These are phyloP conservation scores for Magnaporthiopsis rhizophila DNA, from an alignment of 2,329 filamentous ascomycete species.

Conservation along the genomic window DNA sequence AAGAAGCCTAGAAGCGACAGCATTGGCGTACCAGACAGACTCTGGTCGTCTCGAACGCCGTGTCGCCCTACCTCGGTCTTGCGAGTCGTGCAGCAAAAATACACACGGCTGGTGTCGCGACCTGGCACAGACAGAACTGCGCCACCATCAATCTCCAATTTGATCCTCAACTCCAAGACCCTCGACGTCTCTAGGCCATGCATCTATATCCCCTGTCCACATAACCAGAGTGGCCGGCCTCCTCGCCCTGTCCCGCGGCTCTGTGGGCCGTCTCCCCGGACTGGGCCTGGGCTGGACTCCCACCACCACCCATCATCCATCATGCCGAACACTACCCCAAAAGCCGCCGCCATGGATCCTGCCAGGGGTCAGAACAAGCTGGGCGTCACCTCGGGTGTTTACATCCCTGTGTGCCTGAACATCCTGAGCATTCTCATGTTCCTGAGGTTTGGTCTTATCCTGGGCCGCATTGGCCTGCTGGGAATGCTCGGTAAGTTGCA, in stretches of 20 bases:
- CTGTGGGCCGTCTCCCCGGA: not conserved
- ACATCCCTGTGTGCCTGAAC: constrained; percentile 82
- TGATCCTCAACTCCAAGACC: not conserved
- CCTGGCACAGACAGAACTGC: not conserved
- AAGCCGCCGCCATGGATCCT: not conserved
- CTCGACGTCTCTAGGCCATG: not conserved
- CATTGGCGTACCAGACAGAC: not conserved
- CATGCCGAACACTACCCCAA: not conserved
- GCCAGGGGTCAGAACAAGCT: constrained; percentile 49
- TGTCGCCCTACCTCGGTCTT: not conserved
- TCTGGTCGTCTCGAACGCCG: not conserved
- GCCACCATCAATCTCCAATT: not conserved
- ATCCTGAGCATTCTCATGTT: constrained; percentile 91
- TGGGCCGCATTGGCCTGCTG: constrained; percentile 70
- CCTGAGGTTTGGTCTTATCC: constrained; percentile 75
- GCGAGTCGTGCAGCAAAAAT: not conserved
- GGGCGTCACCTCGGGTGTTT: constrained; percentile 70
- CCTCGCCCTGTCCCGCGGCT: not conserved
- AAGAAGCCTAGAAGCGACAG: not conserved
- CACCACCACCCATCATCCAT: not conserved
- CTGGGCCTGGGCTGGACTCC: not conserved
- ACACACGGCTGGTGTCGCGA: not conserved
- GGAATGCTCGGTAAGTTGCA: constrained; percentile 65
- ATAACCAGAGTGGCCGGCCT: not conserved
- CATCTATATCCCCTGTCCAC: not conserved